phyloP scores from a whole-genome alignment of 257 asterid genomes.

The Anisodus tanguticus region DNA sequence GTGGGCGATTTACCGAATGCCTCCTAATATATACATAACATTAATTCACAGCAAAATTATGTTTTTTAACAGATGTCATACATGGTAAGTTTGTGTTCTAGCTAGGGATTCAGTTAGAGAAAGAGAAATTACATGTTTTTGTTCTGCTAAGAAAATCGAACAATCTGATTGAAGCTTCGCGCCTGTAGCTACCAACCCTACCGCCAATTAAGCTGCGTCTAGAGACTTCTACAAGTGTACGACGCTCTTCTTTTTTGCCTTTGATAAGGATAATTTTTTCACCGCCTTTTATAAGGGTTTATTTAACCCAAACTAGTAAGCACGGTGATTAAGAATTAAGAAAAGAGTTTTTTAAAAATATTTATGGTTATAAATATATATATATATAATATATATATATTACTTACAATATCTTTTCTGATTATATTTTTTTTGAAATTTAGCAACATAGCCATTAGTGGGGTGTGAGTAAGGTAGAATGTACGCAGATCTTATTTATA shows the following conservation, averaged over 20 bases:
- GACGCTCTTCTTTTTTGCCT: not conserved
- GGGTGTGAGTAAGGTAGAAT: too few species aligned
- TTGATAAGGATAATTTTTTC: not conserved
- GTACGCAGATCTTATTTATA: too few species aligned
- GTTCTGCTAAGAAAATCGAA: not conserved
- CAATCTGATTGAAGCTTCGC: not conserved
- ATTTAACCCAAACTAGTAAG: not conserved
- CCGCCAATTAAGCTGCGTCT: not conserved
- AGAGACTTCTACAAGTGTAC: not conserved
- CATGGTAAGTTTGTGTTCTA: not conserved
- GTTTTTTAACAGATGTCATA: not conserved
- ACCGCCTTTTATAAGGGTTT: not conserved
- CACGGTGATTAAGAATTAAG: not conserved
- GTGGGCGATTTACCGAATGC: slow-evolving; percentile 68
- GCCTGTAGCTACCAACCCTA: not conserved
- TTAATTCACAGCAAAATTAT: slow-evolving; percentile 28
- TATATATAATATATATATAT: too few species aligned
- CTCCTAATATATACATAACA: slow-evolving; percentile 44
- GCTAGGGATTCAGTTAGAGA: not conserved
- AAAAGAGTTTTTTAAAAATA: too few species aligned
- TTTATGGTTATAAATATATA: too few species aligned
- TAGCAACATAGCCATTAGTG: too few species aligned
- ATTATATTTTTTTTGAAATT: too few species aligned
- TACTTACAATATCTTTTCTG: too few species aligned
- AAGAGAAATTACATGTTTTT: not conserved